Evolutionary conservation across 306 rosid species (phyloP).

Genomic region (Acacia crassicarpa): DNA sequence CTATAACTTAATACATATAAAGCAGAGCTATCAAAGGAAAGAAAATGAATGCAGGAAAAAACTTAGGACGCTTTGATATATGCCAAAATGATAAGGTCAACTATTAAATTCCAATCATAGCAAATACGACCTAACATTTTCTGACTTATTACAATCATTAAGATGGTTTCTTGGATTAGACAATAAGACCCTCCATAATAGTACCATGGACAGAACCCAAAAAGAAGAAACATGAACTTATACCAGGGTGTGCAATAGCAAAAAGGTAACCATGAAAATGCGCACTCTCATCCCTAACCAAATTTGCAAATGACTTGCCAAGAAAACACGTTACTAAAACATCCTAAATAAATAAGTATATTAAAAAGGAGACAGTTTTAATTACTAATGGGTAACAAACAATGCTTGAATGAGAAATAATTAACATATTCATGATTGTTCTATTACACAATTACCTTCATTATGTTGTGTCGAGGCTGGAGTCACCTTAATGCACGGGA

Average conservation of each 20-base stretch:
- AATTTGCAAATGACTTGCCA: background rate
- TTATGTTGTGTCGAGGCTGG: slow-evolving; percentile 45
- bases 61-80: background rate
- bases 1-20: background rate
- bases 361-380: slow-evolving; percentile 1
- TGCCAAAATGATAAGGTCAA: background rate
- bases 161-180: background rate
- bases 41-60: background rate
- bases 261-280: background rate
- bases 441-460: slow-evolving; percentile 56
- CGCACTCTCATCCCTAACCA: background rate
- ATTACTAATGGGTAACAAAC: slow-evolving; percentile 10
- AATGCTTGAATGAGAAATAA: slow-evolving; percentile 15
- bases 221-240: background rate
- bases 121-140: background rate
- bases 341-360: slow-evolving; percentile 18
- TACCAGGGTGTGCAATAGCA: background rate
- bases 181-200: background rate
- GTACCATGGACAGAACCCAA: background rate
- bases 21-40: background rate
- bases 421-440: slow-evolving; percentile 15
- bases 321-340: background rate
- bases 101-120: background rate
- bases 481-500: slow-evolving; percentile 80
- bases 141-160: background rate